Evolutionary conservation across 73 alveolate species (phyloP), one percentile per base, ranked within the genome.

Genomic region (Paramecium pentaurelia): DNA sequence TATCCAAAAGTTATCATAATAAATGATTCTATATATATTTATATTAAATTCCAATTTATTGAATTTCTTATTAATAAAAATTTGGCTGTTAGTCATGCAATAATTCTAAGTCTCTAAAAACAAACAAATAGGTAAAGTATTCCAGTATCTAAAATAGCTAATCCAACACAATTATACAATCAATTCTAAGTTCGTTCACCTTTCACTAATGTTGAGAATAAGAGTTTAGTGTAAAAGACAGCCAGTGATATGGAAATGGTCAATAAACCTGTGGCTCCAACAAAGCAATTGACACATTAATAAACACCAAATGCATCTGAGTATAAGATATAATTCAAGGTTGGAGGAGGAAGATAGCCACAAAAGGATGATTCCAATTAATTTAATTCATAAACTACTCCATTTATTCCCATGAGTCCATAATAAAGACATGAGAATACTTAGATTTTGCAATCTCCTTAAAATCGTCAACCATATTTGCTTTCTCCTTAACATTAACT

Each of bases 61-160:
- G 60, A 49, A 71, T 96, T 58, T 96, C 95, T 58, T 86, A 86
- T 58, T 64, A 64, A 64, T 64, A 64, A 64, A 64, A 64, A 64
- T 64, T 64, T 64, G 84, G 84, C 49, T 64, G 84, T 64, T 64
- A 54, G 32, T 54, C 32, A 64, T 64, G 84, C 84, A 64, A 64
- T n/a, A 64, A 64, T 64, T 64, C 49, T 64, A 64, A 64, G 47
- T 64, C 51, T 64, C 45, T 64, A 64, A 64, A 34, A 64, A 64
- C 28, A 64, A 64, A 64, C 49, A 27, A 25, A 64, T 64, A 64
- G 44, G 47, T 64, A 25, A 14, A 6, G 8, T 20, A 64, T 64
- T 22, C 8, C 10, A 20, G 25, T 12, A 64, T 22, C 4, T n/a
- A 18, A n/a, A 54, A 11, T 30, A 27, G 84, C 49, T 34, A 64